Conservation (phyloP, 2,329 filamentous ascomycete genomes). For the Diaporthe amygdali region DNA sequence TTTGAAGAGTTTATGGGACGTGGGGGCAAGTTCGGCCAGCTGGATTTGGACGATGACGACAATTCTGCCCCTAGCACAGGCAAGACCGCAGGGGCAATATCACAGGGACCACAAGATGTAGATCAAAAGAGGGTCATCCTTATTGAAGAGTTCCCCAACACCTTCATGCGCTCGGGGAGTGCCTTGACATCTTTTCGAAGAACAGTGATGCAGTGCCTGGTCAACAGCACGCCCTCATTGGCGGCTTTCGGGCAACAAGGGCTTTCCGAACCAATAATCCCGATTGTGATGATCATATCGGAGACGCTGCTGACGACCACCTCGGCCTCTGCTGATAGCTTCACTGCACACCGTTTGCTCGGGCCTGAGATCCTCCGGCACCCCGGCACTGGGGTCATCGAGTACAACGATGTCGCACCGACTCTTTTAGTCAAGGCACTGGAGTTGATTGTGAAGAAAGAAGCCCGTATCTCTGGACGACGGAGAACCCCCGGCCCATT, state of each 20-base stretch:
- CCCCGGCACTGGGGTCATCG: conserved; percentile 78
- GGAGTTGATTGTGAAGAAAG: conserved; percentile 81
- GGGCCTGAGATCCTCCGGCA: conserved; percentile 87
- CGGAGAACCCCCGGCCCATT: conserved; percentile 77
- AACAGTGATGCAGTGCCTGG: conserved; percentile 76
- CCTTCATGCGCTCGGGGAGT: conserved; percentile 69
- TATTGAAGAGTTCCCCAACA: conserved; percentile 83
- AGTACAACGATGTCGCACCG: conserved; percentile 91
- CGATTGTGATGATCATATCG: conserved; percentile 88
- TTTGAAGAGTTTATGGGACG: conserved; percentile 93
- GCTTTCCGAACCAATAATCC: conserved; percentile 58
- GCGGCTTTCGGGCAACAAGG: conserved; percentile 50
- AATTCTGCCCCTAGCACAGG: conserved; percentile 31
- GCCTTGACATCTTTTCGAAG: conserved; percentile 74
- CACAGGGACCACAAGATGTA: neutral
- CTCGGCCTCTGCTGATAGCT: conserved; percentile 84
- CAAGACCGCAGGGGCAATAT: conserved; percentile 14
- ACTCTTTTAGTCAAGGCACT: conserved; percentile 86
- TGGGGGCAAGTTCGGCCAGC: conserved; percentile 78
- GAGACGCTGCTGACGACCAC: conserved; percentile 88
- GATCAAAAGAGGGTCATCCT: conserved; percentile 65
- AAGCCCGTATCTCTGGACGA: conserved; percentile 78
- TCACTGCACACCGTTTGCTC: conserved; percentile 88
- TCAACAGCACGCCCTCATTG: conserved; percentile 66
- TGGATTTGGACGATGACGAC: conserved; percentile 51